phyloP scores from a whole-genome alignment of 768 basidiomycete genomes.

The Boletellus sp. region DNA sequence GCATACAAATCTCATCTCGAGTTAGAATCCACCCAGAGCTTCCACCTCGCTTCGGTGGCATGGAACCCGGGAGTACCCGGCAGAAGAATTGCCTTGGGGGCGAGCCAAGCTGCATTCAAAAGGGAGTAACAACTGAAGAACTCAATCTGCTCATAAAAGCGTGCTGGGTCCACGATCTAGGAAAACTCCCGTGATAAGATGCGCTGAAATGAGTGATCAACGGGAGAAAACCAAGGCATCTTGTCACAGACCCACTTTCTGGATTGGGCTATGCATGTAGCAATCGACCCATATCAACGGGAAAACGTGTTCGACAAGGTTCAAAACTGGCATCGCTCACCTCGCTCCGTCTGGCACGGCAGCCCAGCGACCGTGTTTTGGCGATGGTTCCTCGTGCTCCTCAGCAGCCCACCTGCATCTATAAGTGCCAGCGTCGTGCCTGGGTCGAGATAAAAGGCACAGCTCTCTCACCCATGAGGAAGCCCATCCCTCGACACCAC shows the following conservation, averaged over 20 bases:
- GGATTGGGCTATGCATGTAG: neutral
- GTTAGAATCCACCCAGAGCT: neutral
- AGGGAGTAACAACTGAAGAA: neutral
- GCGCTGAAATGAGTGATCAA: conserved; percentile 1
- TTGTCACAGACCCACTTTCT: conserved; percentile 2
- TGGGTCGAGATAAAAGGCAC: conserved; percentile 14
- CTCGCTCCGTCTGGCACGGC: conserved; percentile 7
- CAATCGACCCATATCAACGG: conserved; percentile 5
- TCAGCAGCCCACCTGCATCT: conserved; percentile 5
- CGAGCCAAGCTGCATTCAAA: neutral
- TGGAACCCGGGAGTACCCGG: conserved; percentile 17
- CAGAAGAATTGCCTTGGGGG: neutral
- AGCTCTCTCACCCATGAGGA: neutral
- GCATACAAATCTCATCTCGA: no score
- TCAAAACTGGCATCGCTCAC: conserved; percentile 2
- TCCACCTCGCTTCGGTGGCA: conserved; percentile 3
- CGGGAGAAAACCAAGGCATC: neutral
- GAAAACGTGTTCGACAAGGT: conserved; percentile 17
- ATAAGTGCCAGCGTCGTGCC: conserved; percentile 13
- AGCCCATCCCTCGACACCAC: neutral
- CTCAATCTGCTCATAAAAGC: neutral
- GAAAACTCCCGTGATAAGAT: neutral
- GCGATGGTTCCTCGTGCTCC: conserved; percentile 5
- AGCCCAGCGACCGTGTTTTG: conserved; percentile 14
- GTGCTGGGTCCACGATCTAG: conserved; percentile 2